Percentiles rank a stretch among this genome's conserved stretches.
Evolutionary conservation across 352 stramenopile species (phyloP).

Genomic region (Phytophthora pini): DNA sequence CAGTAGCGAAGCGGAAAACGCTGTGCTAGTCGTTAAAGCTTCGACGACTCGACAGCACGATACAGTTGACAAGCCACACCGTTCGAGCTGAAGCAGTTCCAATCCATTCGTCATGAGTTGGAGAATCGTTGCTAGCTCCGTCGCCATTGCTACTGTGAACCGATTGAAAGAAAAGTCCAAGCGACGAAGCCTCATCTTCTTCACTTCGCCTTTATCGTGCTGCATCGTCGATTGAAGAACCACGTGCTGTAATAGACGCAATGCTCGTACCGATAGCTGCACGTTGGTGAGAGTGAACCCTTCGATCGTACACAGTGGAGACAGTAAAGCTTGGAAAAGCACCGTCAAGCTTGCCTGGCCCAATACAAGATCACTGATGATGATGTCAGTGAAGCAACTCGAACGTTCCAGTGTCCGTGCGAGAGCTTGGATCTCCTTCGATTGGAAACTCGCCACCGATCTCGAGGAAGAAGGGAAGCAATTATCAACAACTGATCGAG

Average conservation of each 20-base stretch:
- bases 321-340: slow-evolving; percentile 61
- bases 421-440: slow-evolving; percentile 58
- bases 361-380: slow-evolving; percentile 57
- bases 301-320: slow-evolving; percentile 40
- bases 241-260: slow-evolving; percentile 60
- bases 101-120: slow-evolving; percentile 55
- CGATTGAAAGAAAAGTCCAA: slow-evolving; percentile 77
- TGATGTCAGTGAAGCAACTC: slow-evolving; percentile 52
- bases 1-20: slow-evolving; percentile 51
- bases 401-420: slow-evolving; percentile 48
- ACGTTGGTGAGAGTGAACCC: slow-evolving; percentile 62
- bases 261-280: slow-evolving; percentile 38
- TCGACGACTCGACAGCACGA: slow-evolving; percentile 47
- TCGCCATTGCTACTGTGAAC: slow-evolving; percentile 59
- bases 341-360: slow-evolving; percentile 46
- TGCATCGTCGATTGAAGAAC: slow-evolving; percentile 67
- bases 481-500: slow-evolving; percentile 18
- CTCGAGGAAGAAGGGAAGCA: slow-evolving; percentile 24
- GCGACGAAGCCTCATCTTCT: slow-evolving; percentile 41
- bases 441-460: slow-evolving; percentile 25
- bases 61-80: slow-evolving; percentile 44
- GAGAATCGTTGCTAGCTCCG: slow-evolving; percentile 53
- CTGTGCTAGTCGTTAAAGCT: slow-evolving; percentile 53
- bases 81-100: slow-evolving; percentile 65
- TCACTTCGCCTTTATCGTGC: slow-evolving; percentile 3